A percentile compares a stretch with the other conserved stretches of the same genome.
Evolutionary conservation across 2,329 filamentous ascomycete species (phyloP).

Genomic region (Gremmenia infestans): DNA sequence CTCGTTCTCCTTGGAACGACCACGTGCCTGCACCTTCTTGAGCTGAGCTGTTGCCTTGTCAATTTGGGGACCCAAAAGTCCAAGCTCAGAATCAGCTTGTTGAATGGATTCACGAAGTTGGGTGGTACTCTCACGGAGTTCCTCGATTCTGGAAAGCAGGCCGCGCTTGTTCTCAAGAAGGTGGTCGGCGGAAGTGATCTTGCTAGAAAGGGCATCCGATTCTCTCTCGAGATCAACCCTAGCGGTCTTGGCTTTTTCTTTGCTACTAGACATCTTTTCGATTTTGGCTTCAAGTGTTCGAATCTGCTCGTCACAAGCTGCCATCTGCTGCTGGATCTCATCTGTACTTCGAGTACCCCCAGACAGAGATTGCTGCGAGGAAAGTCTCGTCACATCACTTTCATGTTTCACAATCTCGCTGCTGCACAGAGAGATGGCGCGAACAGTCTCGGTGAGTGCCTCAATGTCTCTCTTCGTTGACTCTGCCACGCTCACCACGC

Average conservation of each 20-base stretch:
- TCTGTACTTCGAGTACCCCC: slow-evolving; percentile 66
- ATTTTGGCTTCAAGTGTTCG: slow-evolving; percentile 59
- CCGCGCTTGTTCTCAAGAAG: slow-evolving; percentile 77
- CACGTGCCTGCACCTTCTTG: slow-evolving; percentile 69
- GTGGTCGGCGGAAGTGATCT: slow-evolving; percentile 63
- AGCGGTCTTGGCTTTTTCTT: slow-evolving; percentile 63
- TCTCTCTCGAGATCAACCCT: slow-evolving; percentile 72
- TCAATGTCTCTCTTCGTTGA: slow-evolving; percentile 68
- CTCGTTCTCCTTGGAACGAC: slow-evolving; percentile 66
- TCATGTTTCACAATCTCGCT: slow-evolving; percentile 68
- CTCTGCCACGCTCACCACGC: slow-evolving; percentile 57
- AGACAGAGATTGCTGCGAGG: slow-evolving; percentile 67
- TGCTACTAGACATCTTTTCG: slow-evolving; percentile 61
- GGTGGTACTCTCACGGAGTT: slow-evolving; percentile 61
- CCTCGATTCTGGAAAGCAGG: slow-evolving; percentile 66
- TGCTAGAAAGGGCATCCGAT: slow-evolving; percentile 67
- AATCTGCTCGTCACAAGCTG: slow-evolving; percentile 60
- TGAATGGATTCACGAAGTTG: slow-evolving; percentile 68
- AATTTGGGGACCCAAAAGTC: slow-evolving; percentile 69
- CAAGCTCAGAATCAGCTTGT: slow-evolving; percentile 66
- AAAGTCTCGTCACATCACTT: slow-evolving; percentile 68
- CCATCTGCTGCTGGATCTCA: slow-evolving; percentile 76
- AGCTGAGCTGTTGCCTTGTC: slow-evolving; percentile 69
- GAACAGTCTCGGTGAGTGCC: slow-evolving; percentile 68
- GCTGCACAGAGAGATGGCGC: slow-evolving; percentile 67